These are phyloP conservation scores for Tephrocybe sp. DNA, from an alignment of 768 basidiomycete species.

Conservation along the genomic window DNA sequence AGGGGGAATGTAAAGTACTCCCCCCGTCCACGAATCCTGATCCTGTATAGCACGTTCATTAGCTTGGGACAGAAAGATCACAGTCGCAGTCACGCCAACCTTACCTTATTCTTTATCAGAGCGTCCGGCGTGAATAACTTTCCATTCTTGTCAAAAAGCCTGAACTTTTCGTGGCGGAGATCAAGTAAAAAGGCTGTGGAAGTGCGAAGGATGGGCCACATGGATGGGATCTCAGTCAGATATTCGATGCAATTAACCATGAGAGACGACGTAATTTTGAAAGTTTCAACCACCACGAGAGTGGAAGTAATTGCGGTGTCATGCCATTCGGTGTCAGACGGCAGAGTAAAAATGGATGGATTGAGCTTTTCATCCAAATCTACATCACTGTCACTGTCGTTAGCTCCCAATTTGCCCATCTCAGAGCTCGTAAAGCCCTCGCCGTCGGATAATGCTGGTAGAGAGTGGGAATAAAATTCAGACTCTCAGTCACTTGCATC, in stretches of 20 bases:
- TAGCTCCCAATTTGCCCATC: neutral
- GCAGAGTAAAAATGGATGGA: neutral
- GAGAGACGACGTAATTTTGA: slow-evolving; percentile 7
- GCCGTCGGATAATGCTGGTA: neutral
- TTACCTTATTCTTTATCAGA: slow-evolving; percentile 20
- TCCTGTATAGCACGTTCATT: too few relatives aligned
- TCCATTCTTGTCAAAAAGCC: slow-evolving; percentile 12
- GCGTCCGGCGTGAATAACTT: slow-evolving; percentile 12
- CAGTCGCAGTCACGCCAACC: neutral
- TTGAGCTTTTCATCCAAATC: neutral
- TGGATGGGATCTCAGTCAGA: slow-evolving; percentile 2
- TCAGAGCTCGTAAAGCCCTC: neutral
- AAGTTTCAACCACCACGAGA: neutral
- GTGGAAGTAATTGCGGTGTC: neutral
- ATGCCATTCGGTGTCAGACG: neutral
- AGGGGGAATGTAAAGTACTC: too few relatives aligned
- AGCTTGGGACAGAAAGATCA: too few relatives aligned
- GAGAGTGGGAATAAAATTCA: neutral
- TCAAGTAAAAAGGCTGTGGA: slow-evolving; percentile 16
- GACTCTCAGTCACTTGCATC: neutral
- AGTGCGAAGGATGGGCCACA: slow-evolving; percentile 13
- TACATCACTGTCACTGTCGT: neutral
- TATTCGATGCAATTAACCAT: slow-evolving; percentile 16
- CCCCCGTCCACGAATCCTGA: too few relatives aligned
- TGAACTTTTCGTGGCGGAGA: slow-evolving; percentile 12